phyloP scores from a whole-genome alignment of 331 rosid species.

The Malus hybrid region DNA sequence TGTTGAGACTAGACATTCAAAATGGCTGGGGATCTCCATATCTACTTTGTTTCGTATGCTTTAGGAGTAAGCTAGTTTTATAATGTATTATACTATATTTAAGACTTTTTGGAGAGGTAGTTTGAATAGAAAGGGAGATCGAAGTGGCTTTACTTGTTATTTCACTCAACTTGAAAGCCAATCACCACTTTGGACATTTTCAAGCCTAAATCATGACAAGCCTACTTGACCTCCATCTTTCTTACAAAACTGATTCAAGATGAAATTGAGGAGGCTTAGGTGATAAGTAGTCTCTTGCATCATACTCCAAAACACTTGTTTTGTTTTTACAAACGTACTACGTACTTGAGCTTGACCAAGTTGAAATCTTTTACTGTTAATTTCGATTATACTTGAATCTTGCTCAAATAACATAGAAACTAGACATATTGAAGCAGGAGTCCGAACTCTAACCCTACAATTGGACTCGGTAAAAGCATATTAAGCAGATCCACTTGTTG shows the following conservation, averaged over 20 bases:
- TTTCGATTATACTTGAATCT: neutral
- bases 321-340: neutral
- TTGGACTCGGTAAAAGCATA: neutral
- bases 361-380: neutral
- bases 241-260: neutral
- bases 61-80: slow-evolving; percentile 19
- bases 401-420: too few relatives aligned
- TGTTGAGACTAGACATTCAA: too few relatives aligned
- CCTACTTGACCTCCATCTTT: neutral
- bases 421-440: neutral
- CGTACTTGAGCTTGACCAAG: too few relatives aligned
- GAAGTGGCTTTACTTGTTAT: neutral
- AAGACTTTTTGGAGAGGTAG: neutral
- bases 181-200: neutral
- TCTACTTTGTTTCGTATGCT: slow-evolving; percentile 26
- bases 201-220: neutral
- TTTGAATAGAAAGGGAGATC: neutral
- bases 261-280: neutral
- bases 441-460: neutral
- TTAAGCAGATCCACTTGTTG: neutral
- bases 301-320: neutral
- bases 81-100: neutral
- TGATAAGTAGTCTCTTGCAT: neutral
- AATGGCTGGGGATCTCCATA: slow-evolving; percentile 5
- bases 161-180: neutral